Base-by-base conservation (phyloP, 2,329 filamentous ascomycete species). In the Diaporthe humulicola region DNA sequence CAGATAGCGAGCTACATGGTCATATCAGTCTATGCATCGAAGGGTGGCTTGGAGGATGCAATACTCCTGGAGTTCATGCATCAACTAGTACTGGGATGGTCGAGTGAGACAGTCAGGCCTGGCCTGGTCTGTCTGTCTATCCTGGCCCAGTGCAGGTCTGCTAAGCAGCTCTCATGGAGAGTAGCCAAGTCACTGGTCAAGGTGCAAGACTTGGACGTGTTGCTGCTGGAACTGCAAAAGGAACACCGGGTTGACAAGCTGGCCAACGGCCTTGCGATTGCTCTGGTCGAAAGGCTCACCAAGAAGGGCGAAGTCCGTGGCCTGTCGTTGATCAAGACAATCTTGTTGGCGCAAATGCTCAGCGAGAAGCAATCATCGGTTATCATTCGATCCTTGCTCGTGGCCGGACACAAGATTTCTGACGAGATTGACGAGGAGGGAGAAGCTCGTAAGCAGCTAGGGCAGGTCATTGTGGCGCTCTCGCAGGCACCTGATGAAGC, bases 1-100 rank as follows among this genome's bases (percentile, higher is more conserved):
- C 94, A 96, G 77, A 90, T 97, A 75, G 95, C 94, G 22, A 96
- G 94, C 74, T 98, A 98, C 83, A 98, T 98, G 93, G 92, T 98
- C 28, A 90, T 96, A 73, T 91, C 95, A 9, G 92, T 98, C 66
- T 89, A 98, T 76, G 95, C 95, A 9, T 92, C 94, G 66, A 98
- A 98, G 83, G 92, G 93, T 0, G 89, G 90, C 64, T 88, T 98
- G 19, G 91, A 94, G 61, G 95, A 98, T 79, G 90, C 90, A 73
- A 90, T 96, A 2, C 87, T 98, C n/a, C 92, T 94, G 71, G 92
- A 93, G 1, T 89, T 99, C 80, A 98, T 98, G 95, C 94, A 98
- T 79, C 95, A 96, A 77, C 90, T 98, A 45, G 93, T 94, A 12
- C 86, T 89, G 38, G 94, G 94, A 12, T 97, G 95, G 92, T 93